Base-by-base conservation (phyloP, 2,329 filamentous ascomycete species). In the Fusarium sp. region DNA sequence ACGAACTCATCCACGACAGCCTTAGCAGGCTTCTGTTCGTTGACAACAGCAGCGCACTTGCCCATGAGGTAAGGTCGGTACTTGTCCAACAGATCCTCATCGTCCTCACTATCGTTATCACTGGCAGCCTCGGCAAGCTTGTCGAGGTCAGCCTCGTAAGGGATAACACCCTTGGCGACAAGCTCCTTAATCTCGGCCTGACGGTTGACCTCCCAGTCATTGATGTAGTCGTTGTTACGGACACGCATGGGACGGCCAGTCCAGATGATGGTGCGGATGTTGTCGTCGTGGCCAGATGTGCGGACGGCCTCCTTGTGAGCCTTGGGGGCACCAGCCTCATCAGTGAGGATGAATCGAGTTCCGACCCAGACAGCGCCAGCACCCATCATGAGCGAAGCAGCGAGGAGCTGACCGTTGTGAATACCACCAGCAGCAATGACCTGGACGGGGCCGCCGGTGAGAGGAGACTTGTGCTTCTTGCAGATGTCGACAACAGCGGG, bases 181-280 rank as follows among this genome's bases (percentile, higher is more conserved):
- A 99, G 90, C 81, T 97, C 90, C 89, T 95, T 97, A 84, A 99
- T 98, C 88, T 99, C 96, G 44, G 90, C 86, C 76, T 89, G 87
- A 77, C 96, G 93, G 87, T 98, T 96, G 79, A 92, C 92, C 86
- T 99, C 96, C 96, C 96, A 99, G 88, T 98, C 94, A 81, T 90
- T 83, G 80, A 99, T 98, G 85, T 99, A 99, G 12, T 92, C 84
- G 87, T 98, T 99, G 82, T 90, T 96, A 82, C 95, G 92, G 68
- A 99, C 96, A 77, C 96, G 94, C 81, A 99, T 88, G 41, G 96
- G 96, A 66, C 96, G 94, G 63, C 96, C 96, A 65, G 96, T 99
- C 90, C 98, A 99, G 86, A 99, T 99, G 83, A 98, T 94, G 56
- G 96, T 99, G 82, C 94, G 93, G 82, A 98, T 87, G 81, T 97